Evolutionary conservation across 2,329 filamentous ascomycete species (phyloP), one percentile per base, ranked within the genome.

Genomic region (Trichoderma sp.): DNA sequence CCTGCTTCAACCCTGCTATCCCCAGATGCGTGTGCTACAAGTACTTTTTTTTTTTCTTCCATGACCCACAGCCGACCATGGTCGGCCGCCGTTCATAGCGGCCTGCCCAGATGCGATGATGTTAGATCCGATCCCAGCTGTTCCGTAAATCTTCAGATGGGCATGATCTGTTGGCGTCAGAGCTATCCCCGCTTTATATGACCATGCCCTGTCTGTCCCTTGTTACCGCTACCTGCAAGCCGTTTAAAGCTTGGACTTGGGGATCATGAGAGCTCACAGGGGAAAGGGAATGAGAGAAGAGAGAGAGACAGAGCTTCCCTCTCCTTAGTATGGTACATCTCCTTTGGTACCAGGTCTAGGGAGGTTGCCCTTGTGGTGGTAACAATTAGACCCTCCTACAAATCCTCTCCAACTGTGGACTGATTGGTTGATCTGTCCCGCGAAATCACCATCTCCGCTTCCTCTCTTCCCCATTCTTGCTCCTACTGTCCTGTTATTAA

Each of bases 1-100:
- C 68, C 33, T 65, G 24, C 69, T 56, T 61, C 55, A 61, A 31
- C 72, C 70, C 69, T 69, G 61, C 43, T 59, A 59, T 70, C 59
- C 68, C 67, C 59, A 68, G 68, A 73, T 73, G 70, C 63, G 66
- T 69, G 69, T 68, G 58, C 69, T 70, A 58, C 70, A 27, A 27
- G 27, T 27, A 27, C 27, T 27, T 27, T 27, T 43, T 64, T 35
- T 55, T 55, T 68, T 70, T 62, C 64, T 57, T 27, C 24, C 14
- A 43, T 57, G 69, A 49, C 65, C 68, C 68, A 70, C 62, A 65
- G 8, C 33, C 49, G 64, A 43, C 68, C 56, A 57, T 62, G 21
- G 65, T 68, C 69, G 65, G 57, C 65, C 60, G 65, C 59, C 29
- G 53, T 61, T 68, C 67, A 52, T 58, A 40, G 52, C 29, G 63